A percentile compares a stretch with the other conserved stretches of the same genome.
These are phyloP conservation scores for Saccharomycopsis sp. DNA, from an alignment of 805 yeast species.

Conservation along the genomic window DNA sequence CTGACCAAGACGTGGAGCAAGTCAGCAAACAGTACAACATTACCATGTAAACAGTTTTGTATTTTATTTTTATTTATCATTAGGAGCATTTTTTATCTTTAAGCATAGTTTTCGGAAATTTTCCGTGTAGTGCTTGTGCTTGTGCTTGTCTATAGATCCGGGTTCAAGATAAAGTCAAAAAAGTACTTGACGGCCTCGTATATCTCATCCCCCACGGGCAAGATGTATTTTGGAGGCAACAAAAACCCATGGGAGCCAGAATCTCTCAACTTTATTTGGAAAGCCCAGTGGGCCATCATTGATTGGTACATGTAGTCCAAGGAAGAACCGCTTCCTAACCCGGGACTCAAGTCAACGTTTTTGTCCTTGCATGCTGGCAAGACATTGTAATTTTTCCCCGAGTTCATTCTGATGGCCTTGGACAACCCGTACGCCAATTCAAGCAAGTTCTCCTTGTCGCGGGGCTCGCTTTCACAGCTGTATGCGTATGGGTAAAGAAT, in stretches of 20 bases:
- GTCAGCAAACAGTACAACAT: too few species aligned
- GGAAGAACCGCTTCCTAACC: constrained; percentile 70
- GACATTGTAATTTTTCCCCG: constrained; percentile 61
- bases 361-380: constrained; percentile 72
- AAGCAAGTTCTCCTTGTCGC: constrained; percentile 72
- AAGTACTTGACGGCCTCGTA: constrained; percentile 62
- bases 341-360: constrained; percentile 65
- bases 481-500: constrained; percentile 76
- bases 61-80: too few species aligned
- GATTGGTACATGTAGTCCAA: constrained; percentile 64
- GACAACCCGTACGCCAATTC: constrained; percentile 77
- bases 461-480: constrained; percentile 62
- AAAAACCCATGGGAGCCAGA: constrained; percentile 78
- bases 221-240: constrained; percentile 58
- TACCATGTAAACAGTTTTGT: too few species aligned
- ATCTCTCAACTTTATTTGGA: constrained; percentile 73
- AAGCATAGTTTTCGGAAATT: too few species aligned
- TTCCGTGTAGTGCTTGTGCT: too few species aligned
- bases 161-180: constrained; percentile 42
- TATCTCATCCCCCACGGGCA: constrained; percentile 70
- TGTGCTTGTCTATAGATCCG: constrained; percentile 30
- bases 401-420: constrained; percentile 55
- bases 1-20: too few species aligned
- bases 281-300: constrained; percentile 67
- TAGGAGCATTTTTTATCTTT: background rate